These are phyloP conservation scores for Blastobotrys muscicola DNA, from an alignment of 805 yeast genomes.

Conservation along the genomic window DNA sequence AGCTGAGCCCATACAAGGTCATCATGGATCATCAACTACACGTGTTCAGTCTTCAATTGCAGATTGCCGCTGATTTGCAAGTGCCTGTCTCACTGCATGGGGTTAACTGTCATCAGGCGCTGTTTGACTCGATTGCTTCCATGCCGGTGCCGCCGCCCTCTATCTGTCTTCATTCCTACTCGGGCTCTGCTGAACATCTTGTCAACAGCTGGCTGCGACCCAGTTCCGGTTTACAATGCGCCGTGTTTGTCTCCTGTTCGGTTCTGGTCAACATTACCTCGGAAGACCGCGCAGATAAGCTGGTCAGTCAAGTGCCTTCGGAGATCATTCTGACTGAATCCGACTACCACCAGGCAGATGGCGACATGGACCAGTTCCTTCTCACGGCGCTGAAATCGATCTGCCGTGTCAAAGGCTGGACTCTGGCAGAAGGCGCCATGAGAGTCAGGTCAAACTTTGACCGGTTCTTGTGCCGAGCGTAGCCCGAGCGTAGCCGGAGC, in stretches of 20 bases:
- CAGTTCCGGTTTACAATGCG: not conserved
- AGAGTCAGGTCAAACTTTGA: constrained; percentile 9
- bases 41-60: constrained; percentile 43
- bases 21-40: constrained; percentile 53
- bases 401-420: constrained; percentile 8
- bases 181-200: constrained; percentile 63
- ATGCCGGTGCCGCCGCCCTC: constrained; percentile 21
- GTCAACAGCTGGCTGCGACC: constrained; percentile 18
- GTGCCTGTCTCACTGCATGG: constrained; percentile 71
- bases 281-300: constrained; percentile 23
- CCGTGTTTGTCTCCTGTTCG: constrained; percentile 46
- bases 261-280: constrained; percentile 36
- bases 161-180: constrained; percentile 72
- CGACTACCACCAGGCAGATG: constrained; percentile 33
- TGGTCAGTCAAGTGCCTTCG: constrained; percentile 29
- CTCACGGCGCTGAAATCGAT: constrained; percentile 7
- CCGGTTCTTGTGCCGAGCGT: constrained; percentile 1
- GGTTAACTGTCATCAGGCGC: constrained; percentile 65
- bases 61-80: constrained; percentile 39
- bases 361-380: constrained; percentile 17
- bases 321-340: constrained; percentile 42
- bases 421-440: constrained; percentile 4
- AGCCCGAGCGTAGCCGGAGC: too few species aligned
- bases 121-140: constrained; percentile 37
- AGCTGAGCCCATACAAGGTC: constrained; percentile 43